phyloP scores from a whole-genome alignment of 1,284 basidiomycete species.

The Cryptococcus sp. region DNA sequence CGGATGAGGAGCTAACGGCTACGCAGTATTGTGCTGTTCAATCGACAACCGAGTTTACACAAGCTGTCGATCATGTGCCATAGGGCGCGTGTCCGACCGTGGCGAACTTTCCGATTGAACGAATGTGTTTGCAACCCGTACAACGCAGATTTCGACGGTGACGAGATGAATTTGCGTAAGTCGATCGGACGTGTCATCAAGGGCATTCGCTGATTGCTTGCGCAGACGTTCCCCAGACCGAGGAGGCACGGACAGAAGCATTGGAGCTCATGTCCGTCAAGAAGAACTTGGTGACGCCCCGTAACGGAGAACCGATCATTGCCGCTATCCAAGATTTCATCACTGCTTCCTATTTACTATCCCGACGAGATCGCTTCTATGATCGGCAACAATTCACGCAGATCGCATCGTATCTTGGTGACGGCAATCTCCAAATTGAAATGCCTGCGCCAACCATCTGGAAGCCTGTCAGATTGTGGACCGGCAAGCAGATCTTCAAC shows the following conservation, averaged over 20 bases:
- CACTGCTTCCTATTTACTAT: conserved; percentile 94
- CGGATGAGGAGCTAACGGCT: conserved; percentile 17
- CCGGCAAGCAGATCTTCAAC: conserved; percentile 97
- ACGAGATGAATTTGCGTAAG: conserved; percentile 99
- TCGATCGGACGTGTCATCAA: conserved; percentile 13
- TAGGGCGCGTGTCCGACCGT: conserved; percentile 84
- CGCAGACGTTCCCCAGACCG: conserved; percentile 95
- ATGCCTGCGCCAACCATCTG: conserved; percentile 92
- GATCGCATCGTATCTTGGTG: conserved; percentile 91
- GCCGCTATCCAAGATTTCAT: conserved; percentile 99
- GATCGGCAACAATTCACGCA: conserved; percentile 95
- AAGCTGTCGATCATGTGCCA: conserved; percentile 99
- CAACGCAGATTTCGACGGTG: conserved; percentile 99
- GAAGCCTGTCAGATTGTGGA: conserved; percentile 94
- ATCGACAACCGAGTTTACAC: conserved; percentile 97
- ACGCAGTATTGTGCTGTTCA: conserved; percentile 83
- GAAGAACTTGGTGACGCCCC: conserved; percentile 93
- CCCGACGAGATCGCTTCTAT: conserved; percentile 89
- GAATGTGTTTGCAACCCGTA: conserved; percentile 99
- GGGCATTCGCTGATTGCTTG: conserved; percentile 9
- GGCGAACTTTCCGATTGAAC: conserved; percentile 96
- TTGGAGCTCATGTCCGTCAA: conserved; percentile 98
- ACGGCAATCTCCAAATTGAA: conserved; percentile 89
- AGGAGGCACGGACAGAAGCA: conserved; percentile 97
- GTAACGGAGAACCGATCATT: conserved; percentile 97